These are phyloP conservation scores for Tephrocybe sp. DNA, from an alignment of 768 basidiomycete species.

Conservation along the genomic window DNA sequence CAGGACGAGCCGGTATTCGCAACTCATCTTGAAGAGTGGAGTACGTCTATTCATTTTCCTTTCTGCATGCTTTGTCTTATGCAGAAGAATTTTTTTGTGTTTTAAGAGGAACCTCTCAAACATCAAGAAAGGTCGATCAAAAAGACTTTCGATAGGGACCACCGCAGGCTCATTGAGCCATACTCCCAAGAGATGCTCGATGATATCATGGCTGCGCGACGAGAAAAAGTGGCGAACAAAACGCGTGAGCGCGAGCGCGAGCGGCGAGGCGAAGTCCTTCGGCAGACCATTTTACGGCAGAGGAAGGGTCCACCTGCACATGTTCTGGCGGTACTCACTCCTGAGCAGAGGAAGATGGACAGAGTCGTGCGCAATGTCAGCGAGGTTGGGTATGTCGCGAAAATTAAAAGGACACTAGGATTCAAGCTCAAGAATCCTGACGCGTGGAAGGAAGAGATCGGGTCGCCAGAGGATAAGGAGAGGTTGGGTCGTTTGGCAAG, in stretches of 20 bases:
- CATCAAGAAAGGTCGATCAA: conserved; percentile 30
- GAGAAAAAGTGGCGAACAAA: conserved; percentile 63
- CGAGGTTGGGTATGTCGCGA: conserved; percentile 73
- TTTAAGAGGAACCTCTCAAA: conserved; percentile 42
- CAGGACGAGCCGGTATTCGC: conserved; percentile 12
- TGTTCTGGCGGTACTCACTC: conserved; percentile 51
- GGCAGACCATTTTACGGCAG: conserved; percentile 44
- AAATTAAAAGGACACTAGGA: conserved; percentile 57
- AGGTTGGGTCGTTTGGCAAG: conserved; percentile 24
- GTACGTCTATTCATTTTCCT: conserved; percentile 30
- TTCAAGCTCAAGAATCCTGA: conserved; percentile 44
- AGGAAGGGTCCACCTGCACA: conserved; percentile 65
- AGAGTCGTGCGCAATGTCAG: conserved; percentile 50
- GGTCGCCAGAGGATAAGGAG: conserved; percentile 27
- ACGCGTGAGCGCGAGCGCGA: conserved; percentile 62
- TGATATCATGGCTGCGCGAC: conserved; percentile 54
- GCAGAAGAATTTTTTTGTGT: not conserved
- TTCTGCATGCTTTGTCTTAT: not conserved
- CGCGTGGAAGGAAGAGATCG: conserved; percentile 33
- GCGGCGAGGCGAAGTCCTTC: conserved; percentile 59
- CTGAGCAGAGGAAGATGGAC: conserved; percentile 47
- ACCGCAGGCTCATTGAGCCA: conserved; percentile 38
- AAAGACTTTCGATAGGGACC: conserved; percentile 37
- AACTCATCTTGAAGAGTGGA: conserved; percentile 30
- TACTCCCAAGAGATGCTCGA: conserved; percentile 50